Conservation (phyloP, 108 stramenopile genomes). For the Fragilaria crotonensis region DNA sequence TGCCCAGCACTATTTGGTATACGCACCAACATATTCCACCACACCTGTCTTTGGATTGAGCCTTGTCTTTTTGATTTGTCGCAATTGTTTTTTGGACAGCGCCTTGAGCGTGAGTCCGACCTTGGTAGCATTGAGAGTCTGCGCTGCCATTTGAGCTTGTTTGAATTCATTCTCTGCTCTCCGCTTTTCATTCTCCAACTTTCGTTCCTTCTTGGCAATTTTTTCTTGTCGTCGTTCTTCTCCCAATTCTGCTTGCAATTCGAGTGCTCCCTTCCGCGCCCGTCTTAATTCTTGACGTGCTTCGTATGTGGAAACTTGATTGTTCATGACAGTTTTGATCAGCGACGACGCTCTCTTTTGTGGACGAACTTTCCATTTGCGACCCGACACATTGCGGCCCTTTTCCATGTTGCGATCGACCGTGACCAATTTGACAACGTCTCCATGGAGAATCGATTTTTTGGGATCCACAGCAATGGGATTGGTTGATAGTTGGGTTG, state of each 20-base stretch:
- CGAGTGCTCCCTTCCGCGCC: conserved; percentile 27
- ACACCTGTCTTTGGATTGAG: conserved; percentile 91
- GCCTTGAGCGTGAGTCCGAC: conserved; percentile 73
- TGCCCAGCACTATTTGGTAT: conserved; percentile 55
- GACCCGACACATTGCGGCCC: conserved; percentile 72
- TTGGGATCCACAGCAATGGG: background rate
- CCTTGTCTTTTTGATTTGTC: conserved; percentile 92
- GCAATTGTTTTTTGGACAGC: conserved; percentile 94
- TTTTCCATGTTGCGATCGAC: conserved; percentile 23
- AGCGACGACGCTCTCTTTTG: conserved; percentile 78
- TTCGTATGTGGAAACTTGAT: conserved; percentile 54
- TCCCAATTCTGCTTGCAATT: conserved; percentile 51
- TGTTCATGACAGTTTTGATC: conserved; percentile 59
- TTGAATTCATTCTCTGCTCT: conserved; percentile 81
- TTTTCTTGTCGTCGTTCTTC: conserved; percentile 38
- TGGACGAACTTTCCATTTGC: conserved; percentile 73
- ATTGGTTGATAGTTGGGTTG: too few species aligned
- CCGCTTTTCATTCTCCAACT: conserved; percentile 71
- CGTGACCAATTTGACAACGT: conserved; percentile 3
- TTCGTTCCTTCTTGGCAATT: conserved; percentile 54
- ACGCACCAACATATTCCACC: conserved; percentile 81
- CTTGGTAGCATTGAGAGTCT: conserved; percentile 55
- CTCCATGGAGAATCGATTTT: background rate
- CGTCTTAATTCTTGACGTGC: conserved; percentile 29
- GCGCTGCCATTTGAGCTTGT: conserved; percentile 43